Conservation (phyloP, 2,329 filamentous ascomycete genomes). For the Proliferodiscus dingleyae region DNA sequence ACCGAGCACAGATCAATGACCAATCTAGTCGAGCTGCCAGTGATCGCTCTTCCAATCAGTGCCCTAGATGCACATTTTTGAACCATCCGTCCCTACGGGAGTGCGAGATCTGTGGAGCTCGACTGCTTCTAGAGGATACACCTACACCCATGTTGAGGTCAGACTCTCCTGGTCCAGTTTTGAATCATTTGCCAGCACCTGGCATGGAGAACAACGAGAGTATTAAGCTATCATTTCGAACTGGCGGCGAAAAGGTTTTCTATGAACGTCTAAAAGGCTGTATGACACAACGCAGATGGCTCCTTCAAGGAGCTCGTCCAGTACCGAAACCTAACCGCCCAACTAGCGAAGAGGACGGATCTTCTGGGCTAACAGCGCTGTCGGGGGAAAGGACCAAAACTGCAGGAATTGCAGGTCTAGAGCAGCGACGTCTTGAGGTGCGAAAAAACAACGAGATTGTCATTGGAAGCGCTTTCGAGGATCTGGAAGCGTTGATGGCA, state of each 20-base stretch:
- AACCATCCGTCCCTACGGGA: slow-evolving; percentile 83
- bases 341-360: slow-evolving; percentile 36
- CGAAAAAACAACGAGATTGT: slow-evolving; percentile 90
- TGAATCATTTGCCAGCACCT: slow-evolving; percentile 35
- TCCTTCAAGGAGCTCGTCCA: slow-evolving; percentile 83
- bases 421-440: slow-evolving; percentile 76
- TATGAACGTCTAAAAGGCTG: slow-evolving; percentile 83
- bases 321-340: slow-evolving; percentile 58
- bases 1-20: background rate
- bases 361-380: slow-evolving; percentile 31
- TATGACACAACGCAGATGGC: slow-evolving; percentile 91
- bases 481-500: slow-evolving; percentile 93
- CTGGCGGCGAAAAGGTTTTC: slow-evolving; percentile 84
- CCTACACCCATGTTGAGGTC: slow-evolving; percentile 45
- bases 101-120: slow-evolving; percentile 88
- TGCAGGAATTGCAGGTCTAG: slow-evolving; percentile 87
- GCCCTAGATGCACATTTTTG: slow-evolving; percentile 86
- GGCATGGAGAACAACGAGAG: slow-evolving; percentile 60
- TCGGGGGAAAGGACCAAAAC: slow-evolving; percentile 47
- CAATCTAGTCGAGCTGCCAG: slow-evolving; percentile 20
- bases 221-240: slow-evolving; percentile 88
- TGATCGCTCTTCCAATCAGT: slow-evolving; percentile 50
- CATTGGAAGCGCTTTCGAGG: slow-evolving; percentile 91
- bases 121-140: slow-evolving; percentile 55
- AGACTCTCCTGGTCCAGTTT: slow-evolving; percentile 74